A percentile compares a stretch with the other conserved stretches of the same genome.
These are phyloP conservation scores for Sporobolus alterniflorus DNA, from an alignment of 202 grass and related monocot genomes.

Conservation along the genomic window DNA sequence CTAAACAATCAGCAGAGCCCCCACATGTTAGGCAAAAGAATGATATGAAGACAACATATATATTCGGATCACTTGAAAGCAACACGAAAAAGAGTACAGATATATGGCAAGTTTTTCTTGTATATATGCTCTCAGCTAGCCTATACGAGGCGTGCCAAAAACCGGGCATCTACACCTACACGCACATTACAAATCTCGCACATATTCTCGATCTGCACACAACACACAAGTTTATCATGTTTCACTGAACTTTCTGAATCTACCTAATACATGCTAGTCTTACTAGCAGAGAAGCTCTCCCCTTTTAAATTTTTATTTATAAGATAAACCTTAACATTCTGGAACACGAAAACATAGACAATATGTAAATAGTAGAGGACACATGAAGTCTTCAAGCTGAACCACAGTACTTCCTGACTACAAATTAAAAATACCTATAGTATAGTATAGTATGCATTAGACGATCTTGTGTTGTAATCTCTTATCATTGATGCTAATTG, in stretches of 20 bases:
- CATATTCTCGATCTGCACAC: constrained; percentile 6
- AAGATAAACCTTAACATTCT: background rate
- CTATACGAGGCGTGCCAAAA: background rate
- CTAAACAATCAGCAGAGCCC: background rate
- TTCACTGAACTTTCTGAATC: constrained; percentile 9
- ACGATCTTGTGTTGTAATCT: background rate
- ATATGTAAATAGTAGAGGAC: background rate
- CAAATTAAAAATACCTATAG: background rate
- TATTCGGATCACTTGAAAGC: constrained; percentile 18
- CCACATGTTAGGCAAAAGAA: constrained; percentile 7
- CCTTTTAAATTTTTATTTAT: background rate
- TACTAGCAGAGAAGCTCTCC: background rate
- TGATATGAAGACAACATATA: background rate
- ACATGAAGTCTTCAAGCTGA: background rate
- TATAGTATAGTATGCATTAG: background rate
- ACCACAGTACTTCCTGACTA: background rate
- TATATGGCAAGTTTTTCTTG: background rate
- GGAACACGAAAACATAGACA: background rate
- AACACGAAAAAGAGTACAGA: background rate
- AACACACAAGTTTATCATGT: background rate
- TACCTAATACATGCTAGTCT: background rate
- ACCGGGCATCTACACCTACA: background rate
- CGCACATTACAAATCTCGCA: background rate
- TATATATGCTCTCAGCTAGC: background rate
- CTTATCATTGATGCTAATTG: background rate